Evolutionary conservation across 306 rosid species (phyloP), one percentile per base, ranked within the genome.

Genomic region (Hippophae rhamnoides): DNA sequence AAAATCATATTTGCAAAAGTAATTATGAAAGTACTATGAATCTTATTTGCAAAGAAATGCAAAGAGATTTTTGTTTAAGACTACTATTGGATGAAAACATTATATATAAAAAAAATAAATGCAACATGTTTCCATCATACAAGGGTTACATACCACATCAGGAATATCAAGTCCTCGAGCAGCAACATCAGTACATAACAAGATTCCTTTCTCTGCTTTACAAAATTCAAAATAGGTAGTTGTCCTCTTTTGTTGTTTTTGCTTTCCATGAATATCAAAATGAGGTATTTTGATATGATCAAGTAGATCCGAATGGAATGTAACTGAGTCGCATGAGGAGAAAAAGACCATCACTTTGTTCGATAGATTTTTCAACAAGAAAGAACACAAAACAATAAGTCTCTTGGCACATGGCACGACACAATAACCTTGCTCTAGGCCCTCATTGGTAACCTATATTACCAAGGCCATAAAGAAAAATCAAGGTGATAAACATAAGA

Each of bases 291-390:
- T 78, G 66, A 79, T 59, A 38, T 84, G 80, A 73, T 79, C 82
- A 48, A 92, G 93, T 64, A 88, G 86, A 60, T 92, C 99, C 0
- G 88, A 74, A 43, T 88, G 96, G 81, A 83, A 92, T 68, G 74
- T 92, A 61, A 92, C 98, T 3, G 99, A 88, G 77, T 85, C 82
- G 72, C 99, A 85, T 6, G 99, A 85, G 25, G 99, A 92, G 82
- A 92, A 88, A 84, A 92, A 92, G 65, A 92, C 99, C 99, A 92
- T 87, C 65, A 92, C 83, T 77, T 92, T 92, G 68, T 83, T 83
- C 5, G 89, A 81, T 23, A 78, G 79, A 57, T 72, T 80, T 73
- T 81, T 83, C 72, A 77, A 79, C 70, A 92, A 78, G 79, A 92
- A 92, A 41, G 96, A 81, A 72, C 81, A 92, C 6, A 92, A 81